Evolutionary conservation across 495 filamentous ascomycete genomes (phyloP).

Genomic region (Clohesyomyces aquaticus): DNA sequence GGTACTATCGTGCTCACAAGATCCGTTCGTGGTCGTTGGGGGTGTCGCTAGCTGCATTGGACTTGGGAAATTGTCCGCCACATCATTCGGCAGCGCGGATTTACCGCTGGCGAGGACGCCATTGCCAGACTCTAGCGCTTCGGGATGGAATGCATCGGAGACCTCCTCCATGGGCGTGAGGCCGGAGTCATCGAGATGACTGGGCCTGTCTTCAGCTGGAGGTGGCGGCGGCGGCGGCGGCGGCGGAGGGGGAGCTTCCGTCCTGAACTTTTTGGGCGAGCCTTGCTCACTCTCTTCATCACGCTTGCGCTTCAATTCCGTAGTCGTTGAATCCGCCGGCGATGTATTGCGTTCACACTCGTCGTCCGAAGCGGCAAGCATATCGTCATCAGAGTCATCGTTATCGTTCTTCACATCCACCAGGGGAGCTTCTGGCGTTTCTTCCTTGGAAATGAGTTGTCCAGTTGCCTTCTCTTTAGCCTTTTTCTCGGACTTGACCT

Average conservation of each 20-base stretch:
- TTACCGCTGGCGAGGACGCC: background rate
- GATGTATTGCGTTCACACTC: constrained; percentile 44
- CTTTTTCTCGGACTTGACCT: constrained; percentile 58
- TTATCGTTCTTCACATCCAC: constrained; percentile 34
- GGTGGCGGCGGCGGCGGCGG: constrained; percentile 54
- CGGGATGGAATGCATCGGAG: background rate
- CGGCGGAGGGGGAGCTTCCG: constrained; percentile 49
- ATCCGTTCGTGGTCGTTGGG: constrained; percentile 43
- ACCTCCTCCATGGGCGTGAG: constrained; percentile 25
- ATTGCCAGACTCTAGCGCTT: background rate
- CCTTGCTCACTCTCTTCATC: constrained; percentile 47
- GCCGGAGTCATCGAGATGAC: constrained; percentile 31
- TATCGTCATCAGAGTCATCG: constrained; percentile 48
- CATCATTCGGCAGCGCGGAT: constrained; percentile 21
- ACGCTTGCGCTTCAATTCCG: constrained; percentile 67
- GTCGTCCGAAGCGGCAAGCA: constrained; percentile 59
- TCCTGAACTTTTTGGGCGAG: constrained; percentile 48
- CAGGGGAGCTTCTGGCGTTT: constrained; percentile 8
- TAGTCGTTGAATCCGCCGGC: constrained; percentile 44
- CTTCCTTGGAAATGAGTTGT: background rate
- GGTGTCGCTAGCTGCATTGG: constrained; percentile 47
- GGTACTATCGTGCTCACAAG: constrained; percentile 34
- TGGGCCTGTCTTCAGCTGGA: constrained; percentile 39
- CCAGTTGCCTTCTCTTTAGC: constrained; percentile 38
- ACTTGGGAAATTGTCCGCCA: constrained; percentile 13